A percentile compares a stretch with the other conserved stretches of the same genome.
phyloP scores from a whole-genome alignment of 2,329 filamentous ascomycete genomes.

The Trichoderma sp. region DNA sequence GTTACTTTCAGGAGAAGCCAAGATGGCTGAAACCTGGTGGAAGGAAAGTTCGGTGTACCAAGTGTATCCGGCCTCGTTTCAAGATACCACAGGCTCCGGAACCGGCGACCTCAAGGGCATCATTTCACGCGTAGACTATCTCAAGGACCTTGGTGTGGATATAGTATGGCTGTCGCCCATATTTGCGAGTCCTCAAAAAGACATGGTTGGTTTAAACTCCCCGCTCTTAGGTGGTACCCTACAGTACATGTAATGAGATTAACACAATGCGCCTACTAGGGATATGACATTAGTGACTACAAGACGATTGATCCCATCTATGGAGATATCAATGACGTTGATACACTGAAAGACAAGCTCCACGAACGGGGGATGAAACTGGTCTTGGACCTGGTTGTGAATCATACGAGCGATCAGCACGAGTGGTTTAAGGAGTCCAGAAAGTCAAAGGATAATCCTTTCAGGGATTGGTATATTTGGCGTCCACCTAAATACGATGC shows the following conservation, averaged over 20 bases:
- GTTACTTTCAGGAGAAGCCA: not conserved
- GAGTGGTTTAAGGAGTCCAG: constrained; percentile 57
- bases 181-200: constrained; percentile 54
- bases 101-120: constrained; percentile 57
- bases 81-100: constrained; percentile 55
- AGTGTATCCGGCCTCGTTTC: constrained; percentile 60
- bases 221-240: not conserved
- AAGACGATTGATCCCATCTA: constrained; percentile 62
- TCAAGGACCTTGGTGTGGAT: constrained; percentile 54
- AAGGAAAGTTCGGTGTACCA: constrained; percentile 60
- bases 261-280: constrained; percentile 34
- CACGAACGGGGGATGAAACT: constrained; percentile 65
- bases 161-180: constrained; percentile 55
- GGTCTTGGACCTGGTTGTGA: constrained; percentile 70
- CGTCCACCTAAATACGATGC: constrained; percentile 53
- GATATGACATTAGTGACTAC: constrained; percentile 71
- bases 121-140: constrained; percentile 54
- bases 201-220: constrained; percentile 48
- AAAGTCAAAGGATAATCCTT: constrained; percentile 50
- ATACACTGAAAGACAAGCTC: constrained; percentile 57
- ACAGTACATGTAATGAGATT: not conserved
- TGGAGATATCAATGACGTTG: constrained; percentile 65
- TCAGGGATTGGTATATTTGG: constrained; percentile 66
- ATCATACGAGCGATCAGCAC: constrained; percentile 62
- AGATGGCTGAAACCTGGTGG: constrained; percentile 49